Evolutionary conservation across 2,329 filamentous ascomycete species (phyloP).

Genomic region (Harringtonia aguacate): DNA sequence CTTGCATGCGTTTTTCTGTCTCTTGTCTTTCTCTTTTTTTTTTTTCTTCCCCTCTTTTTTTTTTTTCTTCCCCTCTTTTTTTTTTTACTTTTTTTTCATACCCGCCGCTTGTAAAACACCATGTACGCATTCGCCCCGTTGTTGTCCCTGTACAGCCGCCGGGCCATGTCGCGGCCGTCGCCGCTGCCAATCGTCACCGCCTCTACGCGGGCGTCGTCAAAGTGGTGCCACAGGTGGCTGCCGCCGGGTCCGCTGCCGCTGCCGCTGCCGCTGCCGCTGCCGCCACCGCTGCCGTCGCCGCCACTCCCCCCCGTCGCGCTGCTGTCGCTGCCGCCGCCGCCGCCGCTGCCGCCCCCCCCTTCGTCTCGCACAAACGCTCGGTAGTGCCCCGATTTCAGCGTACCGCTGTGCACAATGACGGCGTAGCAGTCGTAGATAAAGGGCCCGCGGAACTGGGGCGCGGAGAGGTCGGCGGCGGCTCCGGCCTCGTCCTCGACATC

Average conservation of each 20-base stretch:
- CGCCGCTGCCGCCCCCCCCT: slow-evolving; percentile 21
- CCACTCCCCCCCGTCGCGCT: not conserved
- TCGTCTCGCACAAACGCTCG: slow-evolving; percentile 57
- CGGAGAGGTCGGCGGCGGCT: not conserved
- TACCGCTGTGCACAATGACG: slow-evolving; percentile 67
- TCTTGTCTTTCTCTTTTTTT: too few relatives aligned
- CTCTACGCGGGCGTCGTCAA: slow-evolving; percentile 29
- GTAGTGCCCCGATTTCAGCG: slow-evolving; percentile 68
- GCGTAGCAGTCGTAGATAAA: slow-evolving; percentile 80
- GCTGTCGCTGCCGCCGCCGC: slow-evolving; percentile 14
- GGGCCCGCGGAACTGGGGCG: slow-evolving; percentile 31
- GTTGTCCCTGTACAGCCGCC: slow-evolving; percentile 12
- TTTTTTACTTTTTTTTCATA: not conserved
- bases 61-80: not conserved
- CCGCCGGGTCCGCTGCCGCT: not conserved
- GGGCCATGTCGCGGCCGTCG: slow-evolving; percentile 12
- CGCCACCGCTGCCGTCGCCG: slow-evolving; percentile 1
- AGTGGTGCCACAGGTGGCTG: slow-evolving; percentile 32
- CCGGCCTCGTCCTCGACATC: not conserved
- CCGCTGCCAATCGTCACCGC: slow-evolving; percentile 12
- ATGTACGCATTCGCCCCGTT: slow-evolving; percentile 12
- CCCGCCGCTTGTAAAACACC: slow-evolving; percentile 13
- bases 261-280: not conserved
- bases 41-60: too few relatives aligned
- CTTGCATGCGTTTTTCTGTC: too few relatives aligned